These are phyloP conservation scores for Leersia perrieri DNA, from an alignment of 176 grass and related monocot species.

Conservation along the genomic window DNA sequence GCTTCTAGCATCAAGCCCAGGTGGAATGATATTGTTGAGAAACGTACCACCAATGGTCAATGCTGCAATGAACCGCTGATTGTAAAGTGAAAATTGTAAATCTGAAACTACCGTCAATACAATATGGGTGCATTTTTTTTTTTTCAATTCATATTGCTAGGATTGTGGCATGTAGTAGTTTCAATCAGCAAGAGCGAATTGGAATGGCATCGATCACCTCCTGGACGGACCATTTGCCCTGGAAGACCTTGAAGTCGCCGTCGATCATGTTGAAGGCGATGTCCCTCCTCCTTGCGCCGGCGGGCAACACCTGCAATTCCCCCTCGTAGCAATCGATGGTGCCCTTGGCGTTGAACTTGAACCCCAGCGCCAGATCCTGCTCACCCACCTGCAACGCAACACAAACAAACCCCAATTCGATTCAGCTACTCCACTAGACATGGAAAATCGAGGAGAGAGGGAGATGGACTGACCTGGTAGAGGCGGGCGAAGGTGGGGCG, in stretches of 20 bases:
- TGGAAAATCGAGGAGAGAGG: too few relatives aligned
- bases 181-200: background rate
- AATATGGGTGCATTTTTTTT: too few relatives aligned
- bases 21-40: too few relatives aligned
- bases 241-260: constrained; percentile 77
- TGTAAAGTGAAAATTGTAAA: too few relatives aligned
- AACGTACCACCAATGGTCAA: too few relatives aligned
- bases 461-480: constrained; percentile 56
- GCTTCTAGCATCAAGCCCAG: too few relatives aligned
- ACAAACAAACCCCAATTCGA: background rate
- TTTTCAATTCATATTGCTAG: background rate
- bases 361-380: constrained; percentile 72
- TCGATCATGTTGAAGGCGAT: constrained; percentile 90
- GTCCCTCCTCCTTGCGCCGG: constrained; percentile 40
- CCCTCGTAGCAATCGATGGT: constrained; percentile 88
- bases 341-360: constrained; percentile 85
- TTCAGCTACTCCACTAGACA: too few relatives aligned
- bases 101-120: too few relatives aligned
- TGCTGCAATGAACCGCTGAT: too few relatives aligned
- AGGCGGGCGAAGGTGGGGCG: constrained; percentile 53
- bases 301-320: constrained; percentile 42
- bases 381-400: constrained; percentile 51
- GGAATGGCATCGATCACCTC: constrained; percentile 42
- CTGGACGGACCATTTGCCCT: constrained; percentile 83
- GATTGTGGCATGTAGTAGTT: background rate